Evolutionary conservation across 2,329 filamentous ascomycete genomes (phyloP).

Genomic region (Sporothrix phasma): DNA sequence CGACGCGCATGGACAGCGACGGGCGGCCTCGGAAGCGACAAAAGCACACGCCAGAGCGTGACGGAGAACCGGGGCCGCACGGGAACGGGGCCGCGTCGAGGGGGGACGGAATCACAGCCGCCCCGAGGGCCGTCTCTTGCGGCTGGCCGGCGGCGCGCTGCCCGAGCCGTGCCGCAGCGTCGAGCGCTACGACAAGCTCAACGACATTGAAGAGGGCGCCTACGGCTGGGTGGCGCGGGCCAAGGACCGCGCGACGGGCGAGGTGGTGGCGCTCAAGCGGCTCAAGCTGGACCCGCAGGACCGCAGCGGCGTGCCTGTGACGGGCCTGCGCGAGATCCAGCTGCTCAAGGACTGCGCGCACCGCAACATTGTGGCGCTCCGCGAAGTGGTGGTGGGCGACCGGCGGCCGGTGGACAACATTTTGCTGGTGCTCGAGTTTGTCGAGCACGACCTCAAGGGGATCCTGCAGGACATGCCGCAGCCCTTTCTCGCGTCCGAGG

Average conservation of each 20-base stretch:
- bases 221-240: slow-evolving; percentile 92
- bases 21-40: slow-evolving; percentile 51
- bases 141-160: slow-evolving; percentile 62
- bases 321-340: slow-evolving; percentile 86
- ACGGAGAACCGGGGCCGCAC: slow-evolving; percentile 20
- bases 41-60: slow-evolving; percentile 42
- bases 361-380: slow-evolving; percentile 69
- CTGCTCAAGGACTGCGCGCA: slow-evolving; percentile 74
- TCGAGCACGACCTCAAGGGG: slow-evolving; percentile 92
- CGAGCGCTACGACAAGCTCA: slow-evolving; percentile 82
- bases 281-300: slow-evolving; percentile 80
- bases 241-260: slow-evolving; percentile 59
- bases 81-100: slow-evolving; percentile 20
- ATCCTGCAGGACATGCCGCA: slow-evolving; percentile 90
- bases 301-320: slow-evolving; percentile 70
- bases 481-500: slow-evolving; percentile 83
- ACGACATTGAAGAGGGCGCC: slow-evolving; percentile 94
- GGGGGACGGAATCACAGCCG: not conserved
- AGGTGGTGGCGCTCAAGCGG: slow-evolving; percentile 84
- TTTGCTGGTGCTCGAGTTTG: slow-evolving; percentile 91
- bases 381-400: slow-evolving; percentile 75
- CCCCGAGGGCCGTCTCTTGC: slow-evolving; percentile 48
- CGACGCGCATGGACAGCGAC: slow-evolving; percentile 25
- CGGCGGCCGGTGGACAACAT: slow-evolving; percentile 50
- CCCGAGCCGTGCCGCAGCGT: slow-evolving; percentile 58